These are phyloP conservation scores for Bocquillonia castaneifolia DNA, from an alignment of 441 rosid species.

Conservation along the genomic window DNA sequence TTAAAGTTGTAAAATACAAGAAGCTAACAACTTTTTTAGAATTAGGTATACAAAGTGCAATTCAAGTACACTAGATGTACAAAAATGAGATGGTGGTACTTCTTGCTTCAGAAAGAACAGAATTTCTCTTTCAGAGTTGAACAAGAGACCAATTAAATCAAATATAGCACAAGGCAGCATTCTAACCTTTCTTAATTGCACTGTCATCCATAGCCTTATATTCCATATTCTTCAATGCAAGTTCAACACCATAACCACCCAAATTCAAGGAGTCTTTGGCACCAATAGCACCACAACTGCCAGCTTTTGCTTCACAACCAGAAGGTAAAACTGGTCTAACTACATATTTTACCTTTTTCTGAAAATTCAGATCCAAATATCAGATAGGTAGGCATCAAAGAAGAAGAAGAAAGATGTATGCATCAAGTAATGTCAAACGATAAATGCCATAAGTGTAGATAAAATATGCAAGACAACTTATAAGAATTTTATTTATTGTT, in stretches of 20 bases:
- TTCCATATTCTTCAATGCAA: slow-evolving; percentile 99
- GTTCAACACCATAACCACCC: slow-evolving; percentile 99
- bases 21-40: background rate
- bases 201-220: slow-evolving; percentile 99
- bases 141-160: background rate
- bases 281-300: slow-evolving; percentile 83
- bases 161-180: background rate
- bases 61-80: background rate
- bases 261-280: slow-evolving; percentile 65
- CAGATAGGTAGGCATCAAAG: slow-evolving; percentile 19
- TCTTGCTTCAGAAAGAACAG: background rate
- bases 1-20: background rate
- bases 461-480: background rate
- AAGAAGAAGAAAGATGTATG: background rate
- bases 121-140: background rate
- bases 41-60: too few relatives aligned
- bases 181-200: slow-evolving; percentile 83
- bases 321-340: slow-evolving; percentile 90
- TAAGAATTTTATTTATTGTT: background rate
- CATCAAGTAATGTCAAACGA: background rate
- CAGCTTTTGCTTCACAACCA: slow-evolving; percentile 72
- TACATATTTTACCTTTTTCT: slow-evolving; percentile 86
- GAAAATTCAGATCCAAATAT: slow-evolving; percentile 29
- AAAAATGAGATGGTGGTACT: background rate
- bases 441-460: background rate